These are phyloP conservation scores for Diddensiella transvaalensis DNA, from an alignment of 805 yeast genomes.

Conservation along the genomic window DNA sequence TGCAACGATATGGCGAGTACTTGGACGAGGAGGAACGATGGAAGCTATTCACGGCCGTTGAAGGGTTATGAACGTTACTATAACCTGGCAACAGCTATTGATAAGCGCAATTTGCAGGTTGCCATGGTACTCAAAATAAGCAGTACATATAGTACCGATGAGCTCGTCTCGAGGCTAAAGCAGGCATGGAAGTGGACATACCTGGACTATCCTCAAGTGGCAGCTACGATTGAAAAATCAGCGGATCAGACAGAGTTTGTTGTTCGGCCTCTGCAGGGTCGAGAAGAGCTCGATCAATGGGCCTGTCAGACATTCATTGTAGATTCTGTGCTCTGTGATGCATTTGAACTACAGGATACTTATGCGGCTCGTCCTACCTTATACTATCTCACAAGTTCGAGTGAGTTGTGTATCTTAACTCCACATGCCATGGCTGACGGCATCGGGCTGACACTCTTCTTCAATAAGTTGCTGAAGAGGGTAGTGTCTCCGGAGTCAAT, in stretches of 20 bases:
- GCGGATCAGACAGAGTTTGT: background rate
- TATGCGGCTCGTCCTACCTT: background rate
- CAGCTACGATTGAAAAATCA: background rate
- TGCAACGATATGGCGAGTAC: background rate
- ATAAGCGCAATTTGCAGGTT: background rate
- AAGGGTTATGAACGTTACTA: background rate
- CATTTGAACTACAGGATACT: background rate
- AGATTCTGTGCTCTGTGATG: background rate
- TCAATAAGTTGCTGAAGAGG: background rate
- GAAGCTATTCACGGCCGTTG: background rate
- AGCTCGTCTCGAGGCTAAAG: background rate
- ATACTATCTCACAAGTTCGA: background rate
- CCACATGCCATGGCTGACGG: background rate
- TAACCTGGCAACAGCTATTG: background rate
- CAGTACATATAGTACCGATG: background rate
- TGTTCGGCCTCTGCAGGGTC: background rate
- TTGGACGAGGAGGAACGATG: background rate
- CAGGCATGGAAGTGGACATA: background rate
- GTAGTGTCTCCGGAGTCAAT: background rate
- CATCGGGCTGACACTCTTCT: background rate
- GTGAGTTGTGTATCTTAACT: background rate
- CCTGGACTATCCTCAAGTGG: background rate
- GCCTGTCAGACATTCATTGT: background rate
- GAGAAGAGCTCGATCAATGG: background rate
- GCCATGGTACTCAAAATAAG: background rate